These are phyloP conservation scores for Lolium rigidum DNA, from an alignment of 176 grass and related monocot species.

Conservation along the genomic window DNA sequence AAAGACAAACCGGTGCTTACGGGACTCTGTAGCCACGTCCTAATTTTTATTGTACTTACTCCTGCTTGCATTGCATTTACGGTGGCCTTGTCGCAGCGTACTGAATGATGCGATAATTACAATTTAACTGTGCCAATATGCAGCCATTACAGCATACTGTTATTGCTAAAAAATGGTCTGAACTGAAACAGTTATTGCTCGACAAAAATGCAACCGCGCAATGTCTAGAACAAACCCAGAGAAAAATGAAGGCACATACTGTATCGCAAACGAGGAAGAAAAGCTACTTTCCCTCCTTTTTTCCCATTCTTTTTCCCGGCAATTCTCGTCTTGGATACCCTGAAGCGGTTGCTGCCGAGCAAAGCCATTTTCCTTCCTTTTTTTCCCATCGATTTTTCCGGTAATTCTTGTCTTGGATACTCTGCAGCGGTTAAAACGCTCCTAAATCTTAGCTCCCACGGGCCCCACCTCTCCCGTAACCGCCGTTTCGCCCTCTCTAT, in stretches of 20 bases:
- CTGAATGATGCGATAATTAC: not conserved
- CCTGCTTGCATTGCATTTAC: not conserved
- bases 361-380: not conserved
- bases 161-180: not conserved
- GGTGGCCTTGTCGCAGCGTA: not conserved
- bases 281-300: not conserved
- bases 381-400: not conserved
- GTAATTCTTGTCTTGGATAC: slow-evolving; percentile 35
- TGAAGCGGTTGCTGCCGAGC: slow-evolving; percentile 12
- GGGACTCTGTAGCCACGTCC: no score
- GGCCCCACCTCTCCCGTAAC: slow-evolving; percentile 28
- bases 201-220: not conserved
- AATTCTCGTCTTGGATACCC: slow-evolving; percentile 36
- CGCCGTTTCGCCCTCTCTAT: not conserved
- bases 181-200: not conserved
- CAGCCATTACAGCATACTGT: not conserved
- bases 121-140: not conserved
- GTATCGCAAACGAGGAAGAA: not conserved
- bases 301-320: not conserved
- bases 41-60: no score
- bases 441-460: slow-evolving; percentile 9
- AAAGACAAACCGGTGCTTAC: no score
- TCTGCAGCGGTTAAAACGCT: slow-evolving; percentile 15
- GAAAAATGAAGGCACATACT: not conserved
- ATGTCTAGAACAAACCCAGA: not conserved